Evolutionary conservation across 2,329 filamentous ascomycete species (phyloP).

Genomic region (Magnaporthiopsis incrustans): DNA sequence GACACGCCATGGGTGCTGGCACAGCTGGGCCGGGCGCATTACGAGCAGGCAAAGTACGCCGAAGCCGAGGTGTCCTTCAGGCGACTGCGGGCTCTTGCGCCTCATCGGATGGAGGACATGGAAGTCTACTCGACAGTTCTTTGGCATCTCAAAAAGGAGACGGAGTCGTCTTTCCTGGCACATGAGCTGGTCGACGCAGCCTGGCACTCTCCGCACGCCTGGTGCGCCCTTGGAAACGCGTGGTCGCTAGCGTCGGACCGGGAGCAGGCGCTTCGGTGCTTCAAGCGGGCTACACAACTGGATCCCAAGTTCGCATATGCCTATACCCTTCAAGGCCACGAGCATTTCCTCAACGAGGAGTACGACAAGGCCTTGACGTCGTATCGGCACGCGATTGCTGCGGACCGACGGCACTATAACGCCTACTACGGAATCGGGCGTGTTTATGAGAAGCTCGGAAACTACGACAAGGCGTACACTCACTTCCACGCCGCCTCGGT

Average conservation of each 20-base stretch:
- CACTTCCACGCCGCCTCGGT: slow-evolving; percentile 82
- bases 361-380: slow-evolving; percentile 88
- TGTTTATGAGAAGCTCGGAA: slow-evolving; percentile 85
- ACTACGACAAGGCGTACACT: slow-evolving; percentile 81
- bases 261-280: slow-evolving; percentile 88
- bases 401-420: slow-evolving; percentile 88
- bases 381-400: slow-evolving; percentile 78
- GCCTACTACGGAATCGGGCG: slow-evolving; percentile 88
- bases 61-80: slow-evolving; percentile 85
- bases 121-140: slow-evolving; percentile 97
- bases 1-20: slow-evolving; percentile 92
- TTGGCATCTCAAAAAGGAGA: slow-evolving; percentile 94
- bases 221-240: slow-evolving; percentile 92
- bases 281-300: slow-evolving; percentile 87
- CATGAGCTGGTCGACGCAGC: slow-evolving; percentile 83
- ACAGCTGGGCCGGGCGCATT: slow-evolving; percentile 83
- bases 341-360: slow-evolving; percentile 92
- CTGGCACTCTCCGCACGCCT: slow-evolving; percentile 86
- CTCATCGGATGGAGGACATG: slow-evolving; percentile 86
- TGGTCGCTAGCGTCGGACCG: slow-evolving; percentile 90
- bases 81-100: slow-evolving; percentile 69
- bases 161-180: slow-evolving; percentile 83
- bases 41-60: slow-evolving; percentile 78
- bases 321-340: slow-evolving; percentile 91
- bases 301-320: slow-evolving; percentile 90